These are phyloP conservation scores for Venturia nashicola DNA, from an alignment of 2,329 filamentous ascomycete species.

Conservation along the genomic window DNA sequence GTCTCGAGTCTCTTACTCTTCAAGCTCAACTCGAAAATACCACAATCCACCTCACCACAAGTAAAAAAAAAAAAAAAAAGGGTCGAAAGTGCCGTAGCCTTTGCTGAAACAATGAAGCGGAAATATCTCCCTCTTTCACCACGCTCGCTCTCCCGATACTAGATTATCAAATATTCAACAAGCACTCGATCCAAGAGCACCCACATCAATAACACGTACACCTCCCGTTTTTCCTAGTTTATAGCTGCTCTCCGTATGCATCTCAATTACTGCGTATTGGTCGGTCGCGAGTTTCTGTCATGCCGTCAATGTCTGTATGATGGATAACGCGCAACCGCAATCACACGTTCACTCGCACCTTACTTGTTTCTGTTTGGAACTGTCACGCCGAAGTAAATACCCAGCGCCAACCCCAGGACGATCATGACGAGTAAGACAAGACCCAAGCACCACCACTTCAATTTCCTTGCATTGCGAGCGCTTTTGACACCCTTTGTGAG, in stretches of 20 bases:
- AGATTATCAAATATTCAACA: conserved; percentile 2
- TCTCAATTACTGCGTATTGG: background rate
- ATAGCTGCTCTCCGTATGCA: background rate
- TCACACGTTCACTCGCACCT: background rate
- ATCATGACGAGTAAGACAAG: conserved; percentile 37
- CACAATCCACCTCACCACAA: background rate
- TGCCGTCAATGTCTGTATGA: background rate
- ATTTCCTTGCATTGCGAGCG: conserved; percentile 54
- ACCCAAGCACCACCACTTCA: conserved; percentile 71
- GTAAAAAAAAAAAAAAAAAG: background rate
- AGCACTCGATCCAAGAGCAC: background rate
- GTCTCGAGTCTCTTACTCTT: background rate
- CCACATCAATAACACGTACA: background rate
- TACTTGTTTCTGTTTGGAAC: conserved; percentile 1
- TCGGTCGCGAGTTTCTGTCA: background rate
- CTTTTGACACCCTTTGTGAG: conserved; percentile 55
- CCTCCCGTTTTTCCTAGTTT: background rate
- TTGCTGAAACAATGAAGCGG: background rate
- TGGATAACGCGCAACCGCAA: background rate
- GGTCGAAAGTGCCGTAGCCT: background rate
- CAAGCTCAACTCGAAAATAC: background rate
- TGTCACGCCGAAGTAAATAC: conserved; percentile 32
- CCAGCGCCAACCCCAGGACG: conserved; percentile 37
- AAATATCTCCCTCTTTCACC: background rate
- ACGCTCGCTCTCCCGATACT: background rate